Conservation (phyloP, 768 basidiomycete species). For the Pleurotus giganteus region DNA sequence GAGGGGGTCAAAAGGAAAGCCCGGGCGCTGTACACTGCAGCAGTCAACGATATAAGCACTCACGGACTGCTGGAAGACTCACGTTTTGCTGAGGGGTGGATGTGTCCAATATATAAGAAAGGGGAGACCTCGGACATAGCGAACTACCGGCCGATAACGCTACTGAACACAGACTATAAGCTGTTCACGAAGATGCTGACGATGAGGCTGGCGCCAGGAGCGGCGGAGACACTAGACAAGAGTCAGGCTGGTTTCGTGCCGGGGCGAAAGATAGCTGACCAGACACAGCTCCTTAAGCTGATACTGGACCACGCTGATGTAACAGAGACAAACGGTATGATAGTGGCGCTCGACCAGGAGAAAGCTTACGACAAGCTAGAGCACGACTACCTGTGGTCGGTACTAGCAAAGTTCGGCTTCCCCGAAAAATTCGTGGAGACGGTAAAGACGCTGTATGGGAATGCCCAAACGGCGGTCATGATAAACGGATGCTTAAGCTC, state of each 20-base stretch:
- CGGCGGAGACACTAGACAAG: conserved; percentile 22
- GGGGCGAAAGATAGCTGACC: conserved; percentile 28
- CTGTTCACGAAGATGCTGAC: conserved; percentile 26
- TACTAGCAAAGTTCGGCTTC: conserved; percentile 20
- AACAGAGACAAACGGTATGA: conserved; percentile 21
- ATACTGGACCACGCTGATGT: conserved; percentile 23
- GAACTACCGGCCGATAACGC: conserved; percentile 36
- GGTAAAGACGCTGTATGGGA: conserved; percentile 25
- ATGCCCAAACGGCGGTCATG: conserved; percentile 28
- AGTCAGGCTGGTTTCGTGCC: conserved; percentile 39
- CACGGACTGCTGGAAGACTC: conserved; percentile 14
- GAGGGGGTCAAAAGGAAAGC: conserved; percentile 8
- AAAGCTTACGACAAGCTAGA: conserved; percentile 36
- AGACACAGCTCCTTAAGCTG: conserved; percentile 22
- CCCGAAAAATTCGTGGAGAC: conserved; percentile 26
- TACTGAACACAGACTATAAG: conserved; percentile 37
- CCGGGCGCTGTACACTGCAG: conserved; percentile 9
- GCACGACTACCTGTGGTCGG: conserved; percentile 28
- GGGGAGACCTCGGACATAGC: conserved; percentile 24
- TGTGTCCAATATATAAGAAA: conserved; percentile 43
- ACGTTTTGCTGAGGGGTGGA: conserved; percentile 29
- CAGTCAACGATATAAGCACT: conserved; percentile 26
- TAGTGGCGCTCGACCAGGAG: conserved; percentile 35
- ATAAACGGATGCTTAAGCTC: conserved; percentile 29
- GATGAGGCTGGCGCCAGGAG: conserved; percentile 15